phyloP scores from a whole-genome alignment of 495 filamentous ascomycete species.

The Hypoxylon fuscum region DNA sequence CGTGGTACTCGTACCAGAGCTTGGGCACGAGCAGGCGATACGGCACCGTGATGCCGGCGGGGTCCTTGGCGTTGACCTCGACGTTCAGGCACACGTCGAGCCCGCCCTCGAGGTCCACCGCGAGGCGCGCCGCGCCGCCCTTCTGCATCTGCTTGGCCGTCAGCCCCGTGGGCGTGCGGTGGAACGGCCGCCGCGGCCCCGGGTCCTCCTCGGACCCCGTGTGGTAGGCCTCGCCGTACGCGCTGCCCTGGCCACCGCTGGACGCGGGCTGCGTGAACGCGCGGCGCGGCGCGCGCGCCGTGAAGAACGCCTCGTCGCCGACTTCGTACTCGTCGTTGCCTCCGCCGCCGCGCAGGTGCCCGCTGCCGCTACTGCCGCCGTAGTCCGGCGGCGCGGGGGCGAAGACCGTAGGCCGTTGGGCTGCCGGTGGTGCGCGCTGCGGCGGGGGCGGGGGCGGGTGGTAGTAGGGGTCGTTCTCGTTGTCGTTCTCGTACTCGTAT shows the following conservation, averaged over 20 bases:
- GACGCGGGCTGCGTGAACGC: constrained; percentile 35
- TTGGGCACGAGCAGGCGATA: constrained; percentile 88
- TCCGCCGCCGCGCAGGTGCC: constrained; percentile 48
- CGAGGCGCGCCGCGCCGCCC: constrained; percentile 33
- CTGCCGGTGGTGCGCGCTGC: not conserved
- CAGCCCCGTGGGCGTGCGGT: constrained; percentile 76
- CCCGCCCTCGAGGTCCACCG: constrained; percentile 76
- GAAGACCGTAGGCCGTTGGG: not conserved
- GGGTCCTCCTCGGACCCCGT: constrained; percentile 23
- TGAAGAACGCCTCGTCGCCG: constrained; percentile 58
- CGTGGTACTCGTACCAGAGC: constrained; percentile 65
- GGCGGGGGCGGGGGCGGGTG: too few species aligned
- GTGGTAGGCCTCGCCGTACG: constrained; percentile 2
- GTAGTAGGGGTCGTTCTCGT: too few species aligned
- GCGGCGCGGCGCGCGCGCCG: constrained; percentile 45
- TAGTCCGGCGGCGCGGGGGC: constrained; percentile 3
- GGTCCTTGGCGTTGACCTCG: constrained; percentile 85
- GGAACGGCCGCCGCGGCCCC: constrained; percentile 61
- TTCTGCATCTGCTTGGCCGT: constrained; percentile 65
- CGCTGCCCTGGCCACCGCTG: not conserved
- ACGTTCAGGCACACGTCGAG: constrained; percentile 86
- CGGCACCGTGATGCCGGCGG: constrained; percentile 84
- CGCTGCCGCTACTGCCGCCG: not conserved
- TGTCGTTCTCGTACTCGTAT: constrained; percentile 35
- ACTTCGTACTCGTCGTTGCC: constrained; percentile 48